Conservation (phyloP, 257 asterid species). For the Rubia yunnanensis region DNA sequence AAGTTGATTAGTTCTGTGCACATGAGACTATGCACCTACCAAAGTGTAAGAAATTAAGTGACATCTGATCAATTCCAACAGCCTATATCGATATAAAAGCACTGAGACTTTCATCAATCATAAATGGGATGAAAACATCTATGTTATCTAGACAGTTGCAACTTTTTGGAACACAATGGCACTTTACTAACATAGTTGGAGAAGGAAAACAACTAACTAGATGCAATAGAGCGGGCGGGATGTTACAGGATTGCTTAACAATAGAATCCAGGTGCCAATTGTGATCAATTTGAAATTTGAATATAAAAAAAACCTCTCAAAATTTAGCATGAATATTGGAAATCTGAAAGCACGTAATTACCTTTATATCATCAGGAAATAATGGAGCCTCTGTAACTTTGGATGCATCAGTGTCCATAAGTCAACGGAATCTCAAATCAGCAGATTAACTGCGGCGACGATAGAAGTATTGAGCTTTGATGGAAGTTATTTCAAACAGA, state of each 20-base stretch:
- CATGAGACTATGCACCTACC: slow-evolving; percentile 73
- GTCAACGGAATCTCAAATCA: slow-evolving; percentile 16
- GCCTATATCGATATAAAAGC: neutral
- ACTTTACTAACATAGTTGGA: neutral
- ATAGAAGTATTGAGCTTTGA: neutral
- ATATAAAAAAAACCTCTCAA: no score
- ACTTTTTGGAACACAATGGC: neutral
- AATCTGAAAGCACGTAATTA: slow-evolving; percentile 15
- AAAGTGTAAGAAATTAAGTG: slow-evolving; percentile 12
- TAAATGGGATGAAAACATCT: neutral
- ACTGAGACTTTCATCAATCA: neutral
- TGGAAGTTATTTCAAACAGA: no score
- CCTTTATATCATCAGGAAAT: slow-evolving; percentile 52
- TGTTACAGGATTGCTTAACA: neutral
- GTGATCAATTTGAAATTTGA: neutral
- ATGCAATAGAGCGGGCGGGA: neutral
- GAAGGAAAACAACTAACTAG: neutral
- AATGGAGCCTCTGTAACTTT: slow-evolving; percentile 37
- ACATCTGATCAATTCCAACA: neutral
- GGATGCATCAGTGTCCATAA: slow-evolving; percentile 49
- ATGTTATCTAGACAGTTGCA: neutral
- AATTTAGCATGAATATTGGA: neutral
- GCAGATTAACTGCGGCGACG: neutral
- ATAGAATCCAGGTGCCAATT: neutral
- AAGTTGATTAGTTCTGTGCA: slow-evolving; percentile 52